These are phyloP conservation scores for Phytophthora crassamura DNA, from an alignment of 352 stramenopile genomes.

Conservation along the genomic window DNA sequence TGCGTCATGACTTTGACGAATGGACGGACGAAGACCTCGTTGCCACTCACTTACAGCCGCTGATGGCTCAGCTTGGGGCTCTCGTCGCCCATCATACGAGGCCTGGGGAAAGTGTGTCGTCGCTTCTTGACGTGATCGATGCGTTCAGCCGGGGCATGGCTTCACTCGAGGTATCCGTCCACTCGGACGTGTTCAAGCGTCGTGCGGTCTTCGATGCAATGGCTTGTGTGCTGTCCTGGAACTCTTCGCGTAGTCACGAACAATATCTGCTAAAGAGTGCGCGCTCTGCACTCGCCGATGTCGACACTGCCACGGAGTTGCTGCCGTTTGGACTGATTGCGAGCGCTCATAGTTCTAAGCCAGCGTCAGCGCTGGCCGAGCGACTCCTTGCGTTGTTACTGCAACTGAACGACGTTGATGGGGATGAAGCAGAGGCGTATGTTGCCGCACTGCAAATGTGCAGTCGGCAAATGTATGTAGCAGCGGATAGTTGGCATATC, in stretches of 20 bases:
- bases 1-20: constrained; percentile 44
- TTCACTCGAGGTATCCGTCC: constrained; percentile 14
- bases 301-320: constrained; percentile 10
- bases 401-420: constrained; percentile 7
- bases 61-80: constrained; percentile 28
- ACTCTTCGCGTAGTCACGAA: constrained; percentile 28
- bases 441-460: constrained; percentile 14
- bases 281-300: background rate
- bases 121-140: constrained; percentile 44
- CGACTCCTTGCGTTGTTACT: constrained; percentile 27
- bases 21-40: constrained; percentile 28
- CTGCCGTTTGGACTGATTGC: constrained; percentile 35
- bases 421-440: constrained; percentile 17
- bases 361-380: constrained; percentile 25
- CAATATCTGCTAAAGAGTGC: constrained; percentile 20
- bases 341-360: constrained; percentile 27
- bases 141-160: constrained; percentile 30
- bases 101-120: constrained; percentile 36
- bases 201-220: constrained; percentile 33
- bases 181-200: constrained; percentile 21
- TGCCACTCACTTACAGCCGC: constrained; percentile 18
- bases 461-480: constrained; percentile 36
- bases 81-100: constrained; percentile 28
- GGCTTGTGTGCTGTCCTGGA: constrained; percentile 35
- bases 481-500: constrained; percentile 24